Evolutionary conservation across 768 basidiomycete genomes (phyloP).

Genomic region (Cystobasidium ongulense): DNA sequence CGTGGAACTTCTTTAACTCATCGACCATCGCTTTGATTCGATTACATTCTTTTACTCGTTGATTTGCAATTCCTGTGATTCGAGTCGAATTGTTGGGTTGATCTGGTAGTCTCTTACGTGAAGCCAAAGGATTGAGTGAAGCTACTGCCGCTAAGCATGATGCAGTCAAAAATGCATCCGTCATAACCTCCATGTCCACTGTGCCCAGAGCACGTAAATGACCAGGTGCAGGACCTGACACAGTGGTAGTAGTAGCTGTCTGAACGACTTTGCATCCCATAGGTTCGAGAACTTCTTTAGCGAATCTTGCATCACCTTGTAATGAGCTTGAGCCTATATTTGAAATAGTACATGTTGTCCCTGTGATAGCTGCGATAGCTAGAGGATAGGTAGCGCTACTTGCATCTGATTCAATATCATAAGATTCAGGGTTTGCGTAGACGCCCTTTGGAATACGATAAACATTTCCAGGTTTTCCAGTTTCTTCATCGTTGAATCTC

Average conservation of each 20-base stretch:
- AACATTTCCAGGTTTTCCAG: conserved; percentile 61
- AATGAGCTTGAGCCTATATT: conserved; percentile 85
- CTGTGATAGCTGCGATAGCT: conserved; percentile 92
- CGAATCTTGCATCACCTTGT: conserved; percentile 96
- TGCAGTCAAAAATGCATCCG: conserved; percentile 96
- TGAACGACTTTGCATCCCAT: conserved; percentile 93
- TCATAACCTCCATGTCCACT: conserved; percentile 99
- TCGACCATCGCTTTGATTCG: conserved; percentile 94
- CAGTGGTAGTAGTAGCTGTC: conserved; percentile 79
- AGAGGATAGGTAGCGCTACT: conserved; percentile 93
- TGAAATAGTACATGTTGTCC: conserved; percentile 84
- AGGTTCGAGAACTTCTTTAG: conserved; percentile 78
- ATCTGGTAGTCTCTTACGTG: not conserved
- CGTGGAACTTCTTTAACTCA: conserved; percentile 88
- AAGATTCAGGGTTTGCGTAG: conserved; percentile 69
- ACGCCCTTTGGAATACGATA: conserved; percentile 75
- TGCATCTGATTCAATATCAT: conserved; percentile 86
- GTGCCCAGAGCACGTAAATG: conserved; percentile 71
- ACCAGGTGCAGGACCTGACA: conserved; percentile 76
- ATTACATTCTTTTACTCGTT: conserved; percentile 97
- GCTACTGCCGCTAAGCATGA: conserved; percentile 83
- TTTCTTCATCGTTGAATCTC: conserved; percentile 56
- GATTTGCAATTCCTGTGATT: conserved; percentile 92
- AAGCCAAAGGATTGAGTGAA: conserved; percentile 46
- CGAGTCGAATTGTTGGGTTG: conserved; percentile 54